Conservation (phyloP, 129 eudicot species). For the Silybum marianum region DNA sequence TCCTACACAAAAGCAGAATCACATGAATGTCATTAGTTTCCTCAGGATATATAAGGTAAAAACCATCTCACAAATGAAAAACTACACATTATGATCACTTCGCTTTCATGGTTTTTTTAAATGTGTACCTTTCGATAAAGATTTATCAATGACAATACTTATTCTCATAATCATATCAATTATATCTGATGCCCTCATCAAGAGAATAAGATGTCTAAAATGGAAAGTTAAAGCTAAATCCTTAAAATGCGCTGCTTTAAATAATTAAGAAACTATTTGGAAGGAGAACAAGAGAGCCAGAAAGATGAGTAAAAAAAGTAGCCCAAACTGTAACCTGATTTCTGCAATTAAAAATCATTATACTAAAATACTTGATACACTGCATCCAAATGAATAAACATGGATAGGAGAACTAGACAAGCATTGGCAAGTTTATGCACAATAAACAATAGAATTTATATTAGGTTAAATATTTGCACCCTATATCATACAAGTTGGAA, state of each 20-base stretch:
- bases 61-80: neutral
- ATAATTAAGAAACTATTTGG: neutral
- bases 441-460: too few relatives aligned
- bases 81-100: neutral
- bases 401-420: too few relatives aligned
- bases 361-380: too few relatives aligned
- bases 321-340: neutral
- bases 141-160: neutral
- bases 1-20: constrained; percentile 28
- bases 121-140: neutral
- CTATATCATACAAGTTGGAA: too few relatives aligned
- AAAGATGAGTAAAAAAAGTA: neutral
- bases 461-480: too few relatives aligned
- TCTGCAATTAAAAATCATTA: neutral
- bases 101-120: neutral
- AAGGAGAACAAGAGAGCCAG: neutral
- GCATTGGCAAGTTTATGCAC: too few relatives aligned
- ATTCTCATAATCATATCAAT: constrained; percentile 20
- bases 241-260: neutral
- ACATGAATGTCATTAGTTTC: constrained; percentile 18
- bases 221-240: constrained; percentile 7
- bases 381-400: too few relatives aligned
- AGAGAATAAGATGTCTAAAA: constrained; percentile 43
- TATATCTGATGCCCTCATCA: neutral
- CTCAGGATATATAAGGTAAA: constrained; percentile 1